These are phyloP conservation scores for Datura wrightii DNA, from an alignment of 257 asterid species.

Conservation along the genomic window DNA sequence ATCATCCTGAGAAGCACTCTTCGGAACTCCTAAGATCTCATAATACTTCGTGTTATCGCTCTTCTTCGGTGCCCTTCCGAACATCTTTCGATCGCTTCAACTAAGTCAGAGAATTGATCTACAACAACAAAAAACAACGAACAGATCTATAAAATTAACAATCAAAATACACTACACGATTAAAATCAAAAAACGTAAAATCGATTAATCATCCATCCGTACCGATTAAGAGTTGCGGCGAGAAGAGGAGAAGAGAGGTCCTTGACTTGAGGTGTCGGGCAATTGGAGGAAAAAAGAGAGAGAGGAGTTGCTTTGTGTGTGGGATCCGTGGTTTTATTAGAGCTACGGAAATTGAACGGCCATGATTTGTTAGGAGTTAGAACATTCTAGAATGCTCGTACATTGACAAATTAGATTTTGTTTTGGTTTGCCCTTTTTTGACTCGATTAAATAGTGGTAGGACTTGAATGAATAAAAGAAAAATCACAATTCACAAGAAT, in stretches of 20 bases:
- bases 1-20: conserved; percentile 70
- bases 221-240: conserved; percentile 5
- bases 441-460: too few relatives aligned
- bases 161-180: not conserved
- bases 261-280: not conserved
- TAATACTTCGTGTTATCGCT: conserved; percentile 83
- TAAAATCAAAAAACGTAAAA: not conserved
- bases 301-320: not conserved
- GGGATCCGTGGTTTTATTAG: not conserved
- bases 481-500: too few relatives aligned
- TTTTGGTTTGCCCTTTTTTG: too few relatives aligned
- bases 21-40: conserved; percentile 72
- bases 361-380: conserved; percentile 12
- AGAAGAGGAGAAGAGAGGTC: not conserved
- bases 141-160: conserved; percentile 19
- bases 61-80: conserved; percentile 79
- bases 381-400: not conserved
- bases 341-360: not conserved
- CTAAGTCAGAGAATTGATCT: conserved; percentile 23
- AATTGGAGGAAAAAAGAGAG: not conserved
- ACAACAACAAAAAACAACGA: not conserved
- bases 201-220: not conserved
- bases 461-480: too few relatives aligned
- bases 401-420: not conserved
- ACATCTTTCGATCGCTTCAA: conserved; percentile 52